Evolutionary conservation across 768 basidiomycete species (phyloP).

Genomic region (Lentinula detonsa): DNA sequence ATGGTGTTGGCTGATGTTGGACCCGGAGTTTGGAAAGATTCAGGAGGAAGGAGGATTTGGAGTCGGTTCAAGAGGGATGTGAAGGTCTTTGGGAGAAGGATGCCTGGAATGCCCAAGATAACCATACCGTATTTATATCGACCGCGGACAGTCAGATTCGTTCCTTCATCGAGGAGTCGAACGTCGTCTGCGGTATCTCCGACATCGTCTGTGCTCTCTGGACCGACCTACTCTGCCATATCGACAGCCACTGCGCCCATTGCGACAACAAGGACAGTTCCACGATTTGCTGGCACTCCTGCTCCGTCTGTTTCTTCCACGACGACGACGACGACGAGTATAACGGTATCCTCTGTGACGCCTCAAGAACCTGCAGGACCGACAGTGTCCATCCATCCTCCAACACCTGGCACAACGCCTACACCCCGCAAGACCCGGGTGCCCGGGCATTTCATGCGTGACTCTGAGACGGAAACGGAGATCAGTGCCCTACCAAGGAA

Average conservation of each 20-base stretch:
- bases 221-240: neutral
- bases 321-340: neutral
- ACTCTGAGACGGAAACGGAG: conserved; percentile 10
- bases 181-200: neutral
- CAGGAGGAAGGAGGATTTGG: conserved; percentile 22
- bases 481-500: neutral
- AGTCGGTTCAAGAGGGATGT: conserved; percentile 27
- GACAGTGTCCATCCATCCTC: neutral
- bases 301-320: neutral
- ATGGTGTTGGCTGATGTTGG: conserved; percentile 48
- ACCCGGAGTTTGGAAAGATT: conserved; percentile 39
- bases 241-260: neutral
- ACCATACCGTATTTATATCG: neutral
- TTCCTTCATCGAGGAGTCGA: conserved; percentile 15
- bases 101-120: conserved; percentile 8
- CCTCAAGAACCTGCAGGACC: neutral
- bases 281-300: neutral
- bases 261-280: neutral
- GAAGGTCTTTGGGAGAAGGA: conserved; percentile 13
- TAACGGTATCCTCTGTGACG: neutral
- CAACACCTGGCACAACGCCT: conserved; percentile 1
- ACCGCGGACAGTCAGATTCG: conserved; percentile 19
- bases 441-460: conserved; percentile 5
- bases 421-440: neutral
- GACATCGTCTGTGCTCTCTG: neutral